Base-by-base conservation (phyloP, 2,329 filamentous ascomycete species). In the Ceratocystis alfenasii region DNA sequence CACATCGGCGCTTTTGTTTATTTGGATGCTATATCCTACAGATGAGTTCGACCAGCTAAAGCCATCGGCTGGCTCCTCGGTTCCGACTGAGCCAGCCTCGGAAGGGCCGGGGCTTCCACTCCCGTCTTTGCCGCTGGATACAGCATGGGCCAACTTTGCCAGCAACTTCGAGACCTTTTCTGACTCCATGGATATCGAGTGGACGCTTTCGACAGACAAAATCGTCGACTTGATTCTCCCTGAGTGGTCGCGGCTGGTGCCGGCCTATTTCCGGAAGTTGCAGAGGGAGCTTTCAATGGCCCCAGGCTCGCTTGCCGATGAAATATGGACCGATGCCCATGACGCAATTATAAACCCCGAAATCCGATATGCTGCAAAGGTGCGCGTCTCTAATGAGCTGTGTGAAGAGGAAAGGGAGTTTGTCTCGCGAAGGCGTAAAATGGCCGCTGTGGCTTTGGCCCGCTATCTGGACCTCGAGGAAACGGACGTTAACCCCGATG, bases 261-360 rank as follows among this genome's bases (percentile, higher is more conserved):
- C 92, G 0, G 86, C 80, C 2, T 90, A 89, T 65, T 78, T 95
- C 65, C 81, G 83, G 68, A 96, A 96, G 74, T 81, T 97, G 44
- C 91, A 96, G 73, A 83, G 84, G 25, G 93, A 97, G 75, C 79
- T 96, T 17, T 94, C 90, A 44, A 87, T 94, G 84, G 84, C 87
- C 0, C 89, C 90, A 0, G 93, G 91, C 1, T 95, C 91, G 0
- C 78, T 99, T 53, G 90, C 93, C 12, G 88, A 95, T 72, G 89
- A 96, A 70, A 94, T 99, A 67, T 97, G 94, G 94, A 80, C 81
- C 69, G 93, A 97, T 71, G 90, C 94, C 0, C 88, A 91, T 22
- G 89, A 97, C 72, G 85, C 91, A 0, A 79, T 84, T 61, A 79
- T 89, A 69, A 90, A 97, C 70, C 93, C 93, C 0, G 94, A 99